Base-by-base conservation (phyloP, 208 protist species). In the Leishmania tarentolae region DNA sequence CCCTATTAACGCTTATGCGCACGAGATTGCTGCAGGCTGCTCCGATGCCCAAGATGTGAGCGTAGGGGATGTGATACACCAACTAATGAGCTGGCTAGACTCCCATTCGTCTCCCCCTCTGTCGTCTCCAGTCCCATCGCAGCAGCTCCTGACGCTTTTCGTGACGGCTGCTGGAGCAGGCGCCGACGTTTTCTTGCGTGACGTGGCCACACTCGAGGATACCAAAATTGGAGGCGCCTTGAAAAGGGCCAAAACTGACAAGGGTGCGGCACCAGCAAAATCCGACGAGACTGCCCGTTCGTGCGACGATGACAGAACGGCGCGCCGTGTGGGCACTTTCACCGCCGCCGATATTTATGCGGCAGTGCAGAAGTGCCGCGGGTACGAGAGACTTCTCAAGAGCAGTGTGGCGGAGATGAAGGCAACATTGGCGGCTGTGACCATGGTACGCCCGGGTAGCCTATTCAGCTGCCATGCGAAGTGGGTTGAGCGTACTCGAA, bases 401-500 rank as follows among this genome's bases (percentile, higher is more conserved):
- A 35, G 76, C 9, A 79, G 84, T 50, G 78, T 78, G 37, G 56
- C 44, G 11, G 59, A 87, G 37, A 85, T 90, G 77, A 52, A 47
- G 21, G 47, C 73, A 2, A 84, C 87, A 17, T 74, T 93, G n/a
- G 75, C 73, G 56, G 71, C 81, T 6, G 56, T 93, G 28, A 91
- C 89, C 42, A 78, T 86, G 1, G 47, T 73, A 37, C 63, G 76
- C 52, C 63, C 90, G 53, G 76, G 77, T 1, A 83, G 76, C 11
- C 79, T 78, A 17, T 80, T 90, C 52, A 80, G 83, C 71, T 87
- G 80, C 56, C 91, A 91, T 70, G 85, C 89, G 35, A 96, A 94
- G 80, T 89, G 83, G 86, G 85, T 88, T 9, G 85, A 93, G 83
- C 56, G 75, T 75, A 31, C 66, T 40, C 17, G 79, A 65, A 46